phyloP scores from a whole-genome alignment of 306 rosid species.

The Calophaca sinica region DNA sequence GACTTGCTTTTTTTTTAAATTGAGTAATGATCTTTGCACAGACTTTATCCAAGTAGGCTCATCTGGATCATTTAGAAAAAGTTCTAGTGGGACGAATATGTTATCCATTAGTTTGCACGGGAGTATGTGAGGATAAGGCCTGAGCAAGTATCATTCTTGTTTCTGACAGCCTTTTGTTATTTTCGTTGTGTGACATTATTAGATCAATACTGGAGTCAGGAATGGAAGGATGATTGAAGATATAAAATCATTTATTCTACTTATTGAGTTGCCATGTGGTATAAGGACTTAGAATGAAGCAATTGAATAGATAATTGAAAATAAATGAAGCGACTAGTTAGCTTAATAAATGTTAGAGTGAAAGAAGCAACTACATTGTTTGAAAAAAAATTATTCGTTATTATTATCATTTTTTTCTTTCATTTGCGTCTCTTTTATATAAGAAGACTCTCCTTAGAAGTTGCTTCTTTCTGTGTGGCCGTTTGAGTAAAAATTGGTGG shows the following conservation, averaged over 20 bases:
- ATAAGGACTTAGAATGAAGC: neutral
- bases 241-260: neutral
- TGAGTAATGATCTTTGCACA: too few relatives aligned
- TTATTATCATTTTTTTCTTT: neutral
- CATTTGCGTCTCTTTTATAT: neutral
- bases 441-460: slow-evolving; percentile 3
- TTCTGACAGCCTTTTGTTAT: too few relatives aligned
- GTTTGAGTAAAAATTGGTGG: neutral
- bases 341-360: neutral
- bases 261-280: neutral
- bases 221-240: neutral
- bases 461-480: slow-evolving; percentile 13
- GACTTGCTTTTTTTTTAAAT: too few relatives aligned
- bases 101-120: too few relatives aligned
- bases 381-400: neutral
- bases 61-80: too few relatives aligned
- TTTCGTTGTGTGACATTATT: too few relatives aligned
- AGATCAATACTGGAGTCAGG: too few relatives aligned
- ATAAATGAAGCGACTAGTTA: neutral
- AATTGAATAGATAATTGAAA: neutral
- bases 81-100: too few relatives aligned
- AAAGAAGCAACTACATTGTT: neutral
- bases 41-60: too few relatives aligned
- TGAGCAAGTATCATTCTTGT: too few relatives aligned
- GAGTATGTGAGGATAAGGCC: too few relatives aligned